Base-by-base conservation (phyloP, 441 rosid genomes). In the Gossypium lobatum region DNA sequence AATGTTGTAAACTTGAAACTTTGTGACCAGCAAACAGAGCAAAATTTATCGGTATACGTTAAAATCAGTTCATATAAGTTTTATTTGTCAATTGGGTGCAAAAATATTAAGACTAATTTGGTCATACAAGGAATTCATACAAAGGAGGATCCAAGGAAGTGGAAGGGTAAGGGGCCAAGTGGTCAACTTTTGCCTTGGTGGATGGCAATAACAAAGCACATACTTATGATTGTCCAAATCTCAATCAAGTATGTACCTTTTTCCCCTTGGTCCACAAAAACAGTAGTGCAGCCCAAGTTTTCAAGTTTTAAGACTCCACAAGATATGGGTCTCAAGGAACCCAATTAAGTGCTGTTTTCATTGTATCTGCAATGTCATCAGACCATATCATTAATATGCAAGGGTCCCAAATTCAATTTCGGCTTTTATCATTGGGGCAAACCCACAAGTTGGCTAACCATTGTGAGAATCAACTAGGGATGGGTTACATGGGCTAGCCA, bases 171-270 rank as follows among this genome's bases (percentile, higher is more conserved):
- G 8, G n/a, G 34, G 9, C 57, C 21, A 16, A 53, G 21, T 5
- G 34, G 11, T 4, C 16, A 28, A 8, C 23, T 34, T 55, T 18
- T 55, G 52, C 50, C 11, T 0, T 2, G 73, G 63, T 70, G 73
- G 64, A 55, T 28, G 64, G 64, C 73, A 55, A 70, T 70, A 69
- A 25, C 57, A 53, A 16, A 64, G 70, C 54, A 42, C 23, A 20
- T 10, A 11, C 11, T 3, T 18, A 3, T 1, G 8, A 21, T 4
- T 13, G 34, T 65, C 55, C 21, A 65, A 65, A 65, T 65, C 70
- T 11, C 55, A 65, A 65, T 57, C 28, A 9, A 3, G 26, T 18
- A 13, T 21, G 20, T 2, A 53, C 21, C n/a, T 26, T 14, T 45
- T 45, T 21, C 16, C 31, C 31, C 45, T 13, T 11, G 34, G 55